A percentile compares a stretch with the other conserved stretches of the same genome.
Evolutionary conservation across 2,329 filamentous ascomycete species (phyloP).

Genomic region (Exophiala viscosa): DNA sequence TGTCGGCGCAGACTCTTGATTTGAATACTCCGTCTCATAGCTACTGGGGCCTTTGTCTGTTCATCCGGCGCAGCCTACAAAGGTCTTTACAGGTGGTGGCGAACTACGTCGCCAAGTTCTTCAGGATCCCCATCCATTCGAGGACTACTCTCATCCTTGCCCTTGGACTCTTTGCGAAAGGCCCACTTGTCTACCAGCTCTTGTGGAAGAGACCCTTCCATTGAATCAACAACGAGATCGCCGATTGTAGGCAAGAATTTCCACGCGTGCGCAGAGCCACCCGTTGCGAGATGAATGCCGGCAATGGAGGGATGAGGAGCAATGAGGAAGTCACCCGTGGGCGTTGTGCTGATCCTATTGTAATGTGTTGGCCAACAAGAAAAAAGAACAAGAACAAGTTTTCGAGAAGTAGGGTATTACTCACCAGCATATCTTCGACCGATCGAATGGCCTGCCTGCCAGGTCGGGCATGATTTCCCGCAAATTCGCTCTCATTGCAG

Average conservation of each 20-base stretch:
- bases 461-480: too few species aligned
- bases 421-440: not conserved
- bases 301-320: not conserved
- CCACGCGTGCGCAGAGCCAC: not conserved
- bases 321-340: constrained; percentile 6
- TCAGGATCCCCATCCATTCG: too few species aligned
- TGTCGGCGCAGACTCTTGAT: too few species aligned
- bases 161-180: constrained; percentile 16
- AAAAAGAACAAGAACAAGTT: not conserved
- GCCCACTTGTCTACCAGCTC: not conserved
- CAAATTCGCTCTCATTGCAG: too few species aligned
- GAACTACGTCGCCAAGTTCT: too few species aligned
- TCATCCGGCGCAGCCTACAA: too few species aligned
- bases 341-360: not conserved
- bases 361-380: not conserved
- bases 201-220: not conserved
- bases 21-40: too few species aligned
- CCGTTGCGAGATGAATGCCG: not conserved
- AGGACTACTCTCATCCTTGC: too few species aligned
- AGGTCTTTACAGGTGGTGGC: too few species aligned
- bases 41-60: too few species aligned
- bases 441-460: too few species aligned
- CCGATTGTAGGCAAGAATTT: not conserved
- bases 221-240: not conserved
- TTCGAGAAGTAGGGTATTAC: not conserved